Conservation (phyloP, 805 yeast species). For the Suhomyces vadensis region DNA sequence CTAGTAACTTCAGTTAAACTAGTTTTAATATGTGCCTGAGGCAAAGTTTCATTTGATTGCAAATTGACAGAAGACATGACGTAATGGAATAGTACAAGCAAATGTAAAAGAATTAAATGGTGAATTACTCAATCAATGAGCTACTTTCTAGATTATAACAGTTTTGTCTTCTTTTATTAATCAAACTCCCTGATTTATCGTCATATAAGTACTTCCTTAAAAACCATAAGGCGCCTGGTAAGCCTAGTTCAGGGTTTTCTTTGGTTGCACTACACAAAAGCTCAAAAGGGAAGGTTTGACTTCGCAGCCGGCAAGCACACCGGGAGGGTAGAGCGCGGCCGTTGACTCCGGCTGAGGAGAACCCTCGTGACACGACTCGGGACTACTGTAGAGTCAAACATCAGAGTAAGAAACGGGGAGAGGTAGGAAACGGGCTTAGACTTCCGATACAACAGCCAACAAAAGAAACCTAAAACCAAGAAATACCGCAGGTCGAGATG, state of each 20-base stretch:
- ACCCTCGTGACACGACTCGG: not conserved
- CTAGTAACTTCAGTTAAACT: constrained; percentile 42
- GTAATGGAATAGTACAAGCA: not conserved
- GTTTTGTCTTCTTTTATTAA: too few species aligned
- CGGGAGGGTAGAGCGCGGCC: not conserved
- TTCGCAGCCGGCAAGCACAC: constrained; percentile 6
- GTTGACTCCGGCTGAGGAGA: not conserved
- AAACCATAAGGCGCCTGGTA: too few species aligned
- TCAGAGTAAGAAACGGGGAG: not conserved
- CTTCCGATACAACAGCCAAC: not conserved
- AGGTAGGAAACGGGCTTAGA: not conserved
- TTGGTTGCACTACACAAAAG: constrained; percentile 3
- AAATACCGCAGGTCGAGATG: not conserved
- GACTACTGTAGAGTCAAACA: not conserved
- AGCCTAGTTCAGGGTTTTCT: too few species aligned
- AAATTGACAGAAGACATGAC: constrained; percentile 7
- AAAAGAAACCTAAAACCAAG: not conserved
- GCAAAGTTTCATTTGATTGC: constrained; percentile 7
- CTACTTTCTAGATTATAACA: too few species aligned
- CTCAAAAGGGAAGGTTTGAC: constrained; percentile 3
- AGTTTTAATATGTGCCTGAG: constrained; percentile 32
- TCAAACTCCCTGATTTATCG: too few species aligned
- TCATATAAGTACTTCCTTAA: too few species aligned
- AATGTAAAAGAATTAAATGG: not conserved
- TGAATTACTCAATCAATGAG: not conserved